Conservation (phyloP, 352 stramenopile genomes). For the Lagenidium giganteum region DNA sequence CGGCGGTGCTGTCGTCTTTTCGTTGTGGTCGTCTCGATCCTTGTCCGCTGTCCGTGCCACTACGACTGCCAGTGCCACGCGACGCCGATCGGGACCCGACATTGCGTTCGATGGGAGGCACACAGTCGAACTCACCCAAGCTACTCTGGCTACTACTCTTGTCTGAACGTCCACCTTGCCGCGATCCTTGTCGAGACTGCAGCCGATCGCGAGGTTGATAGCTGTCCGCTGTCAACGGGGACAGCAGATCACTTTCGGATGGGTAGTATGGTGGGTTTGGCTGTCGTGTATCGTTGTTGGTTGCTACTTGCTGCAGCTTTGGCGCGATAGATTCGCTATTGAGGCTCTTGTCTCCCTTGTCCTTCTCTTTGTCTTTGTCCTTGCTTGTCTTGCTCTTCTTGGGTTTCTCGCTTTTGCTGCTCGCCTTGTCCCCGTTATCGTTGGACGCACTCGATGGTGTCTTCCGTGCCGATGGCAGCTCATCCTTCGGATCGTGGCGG, state of each 20-base stretch:
- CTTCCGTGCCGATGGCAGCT: no score
- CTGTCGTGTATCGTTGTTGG: conserved; percentile 13
- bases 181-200: conserved; percentile 68
- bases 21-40: not conserved
- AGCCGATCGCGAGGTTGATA: conserved; percentile 72
- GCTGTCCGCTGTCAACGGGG: conserved; percentile 27
- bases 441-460: no score
- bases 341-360: not conserved
- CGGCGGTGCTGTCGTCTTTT: not conserved
- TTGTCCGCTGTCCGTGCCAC: not conserved
- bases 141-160: conserved; percentile 20
- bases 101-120: not conserved
- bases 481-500: conserved; percentile 14
- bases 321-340: not conserved
- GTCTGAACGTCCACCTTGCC: conserved; percentile 37
- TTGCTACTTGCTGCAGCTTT: conserved; percentile 6
- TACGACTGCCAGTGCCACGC: conserved; percentile 6
- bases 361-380: conserved; percentile 26
- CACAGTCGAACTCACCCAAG: conserved; percentile 42
- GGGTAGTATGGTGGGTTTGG: conserved; percentile 17
- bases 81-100: no score
- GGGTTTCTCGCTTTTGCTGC: conserved; percentile 3
- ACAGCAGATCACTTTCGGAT: conserved; percentile 32
- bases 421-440: no score
- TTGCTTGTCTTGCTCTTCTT: conserved; percentile 27